Conservation (phyloP, 2,329 filamentous ascomycete genomes). For the Xylaria sp. region DNA sequence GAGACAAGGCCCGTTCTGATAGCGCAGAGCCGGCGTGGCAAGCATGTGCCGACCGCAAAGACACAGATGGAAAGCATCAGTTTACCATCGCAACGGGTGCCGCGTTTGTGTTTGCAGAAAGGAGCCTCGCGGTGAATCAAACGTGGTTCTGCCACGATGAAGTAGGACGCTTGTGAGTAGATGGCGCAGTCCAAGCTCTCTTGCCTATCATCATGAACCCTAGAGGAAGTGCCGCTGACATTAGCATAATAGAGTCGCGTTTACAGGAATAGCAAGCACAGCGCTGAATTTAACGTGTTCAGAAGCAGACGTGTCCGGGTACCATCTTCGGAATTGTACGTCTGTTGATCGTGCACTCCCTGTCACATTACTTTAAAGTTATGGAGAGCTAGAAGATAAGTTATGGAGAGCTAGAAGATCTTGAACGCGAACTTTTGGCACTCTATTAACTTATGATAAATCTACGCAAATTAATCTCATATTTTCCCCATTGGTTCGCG, state of each 20-base stretch:
- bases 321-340: constrained; percentile 45
- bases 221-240: neutral
- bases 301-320: constrained; percentile 43
- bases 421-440: neutral
- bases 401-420: neutral
- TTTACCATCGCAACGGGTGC: constrained; percentile 44
- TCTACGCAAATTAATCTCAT: neutral
- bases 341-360: constrained; percentile 38
- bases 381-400: neutral
- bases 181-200: neutral
- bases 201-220: neutral
- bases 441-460: neutral
- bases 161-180: constrained; percentile 39
- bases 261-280: constrained; percentile 41
- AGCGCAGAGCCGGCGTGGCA: constrained; percentile 31
- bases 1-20: too few relatives aligned
- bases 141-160: constrained; percentile 46
- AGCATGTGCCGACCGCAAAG: constrained; percentile 43
- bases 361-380: constrained; percentile 38
- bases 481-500: neutral
- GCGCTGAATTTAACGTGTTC: constrained; percentile 38
- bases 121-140: constrained; percentile 38
- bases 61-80: constrained; percentile 42
- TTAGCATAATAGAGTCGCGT: constrained; percentile 39
- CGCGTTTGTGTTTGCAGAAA: constrained; percentile 31